These are phyloP conservation scores for Glycine tomentella DNA, from an alignment of 306 rosid species.

Conservation along the genomic window DNA sequence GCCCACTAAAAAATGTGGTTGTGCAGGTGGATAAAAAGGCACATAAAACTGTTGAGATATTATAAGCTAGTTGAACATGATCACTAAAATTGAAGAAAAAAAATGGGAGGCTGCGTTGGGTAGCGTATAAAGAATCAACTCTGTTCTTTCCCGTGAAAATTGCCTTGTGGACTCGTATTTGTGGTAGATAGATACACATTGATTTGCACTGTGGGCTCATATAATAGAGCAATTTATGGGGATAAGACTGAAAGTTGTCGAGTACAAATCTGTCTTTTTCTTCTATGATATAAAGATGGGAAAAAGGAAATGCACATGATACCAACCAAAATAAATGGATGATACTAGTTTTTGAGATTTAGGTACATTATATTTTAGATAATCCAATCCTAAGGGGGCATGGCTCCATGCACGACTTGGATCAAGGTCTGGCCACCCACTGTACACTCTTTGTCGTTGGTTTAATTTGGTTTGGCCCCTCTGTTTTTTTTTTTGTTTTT, in stretches of 20 bases:
- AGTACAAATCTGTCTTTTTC: constrained; percentile 45
- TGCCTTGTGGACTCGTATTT: constrained; percentile 41
- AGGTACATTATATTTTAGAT: constrained; percentile 4
- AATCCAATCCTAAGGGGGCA: not conserved
- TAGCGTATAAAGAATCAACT: constrained; percentile 49
- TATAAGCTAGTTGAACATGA: constrained; percentile 48
- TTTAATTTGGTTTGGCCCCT: no score
- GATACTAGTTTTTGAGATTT: constrained; percentile 45
- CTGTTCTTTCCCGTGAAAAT: constrained; percentile 34
- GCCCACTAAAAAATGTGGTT: constrained; percentile 37
- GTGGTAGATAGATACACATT: constrained; percentile 32
- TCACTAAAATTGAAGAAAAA: constrained; percentile 30
- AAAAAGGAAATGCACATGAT: constrained; percentile 2
- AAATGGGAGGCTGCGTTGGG: constrained; percentile 12
- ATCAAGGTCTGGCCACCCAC: constrained; percentile 36
- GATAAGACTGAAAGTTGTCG: constrained; percentile 53
- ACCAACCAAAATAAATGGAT: constrained; percentile 48
- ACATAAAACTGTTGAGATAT: constrained; percentile 27
- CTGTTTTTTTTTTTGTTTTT: no score
- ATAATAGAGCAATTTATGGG: constrained; percentile 45
- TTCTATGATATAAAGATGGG: constrained; percentile 18
- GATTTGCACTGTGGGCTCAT: constrained; percentile 41
- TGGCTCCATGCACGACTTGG: constrained; percentile 8
- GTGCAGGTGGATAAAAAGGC: not conserved
- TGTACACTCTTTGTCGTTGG: no score